Percentiles rank a stretch among this genome's conserved stretches.
phyloP scores from a whole-genome alignment of 306 rosid species.

The Trifolium fragiferum region DNA sequence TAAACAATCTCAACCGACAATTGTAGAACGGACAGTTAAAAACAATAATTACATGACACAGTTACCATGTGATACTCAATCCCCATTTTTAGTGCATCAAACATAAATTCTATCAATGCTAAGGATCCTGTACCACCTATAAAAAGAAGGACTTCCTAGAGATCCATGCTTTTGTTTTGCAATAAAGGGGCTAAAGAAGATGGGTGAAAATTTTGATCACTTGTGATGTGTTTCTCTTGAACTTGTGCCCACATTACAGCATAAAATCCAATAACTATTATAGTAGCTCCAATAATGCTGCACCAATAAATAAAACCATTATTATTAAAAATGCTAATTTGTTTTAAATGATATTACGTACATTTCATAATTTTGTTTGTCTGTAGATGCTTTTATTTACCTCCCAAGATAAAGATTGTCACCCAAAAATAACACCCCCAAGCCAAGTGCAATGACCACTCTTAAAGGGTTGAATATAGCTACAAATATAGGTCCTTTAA shows the following conservation, averaged over 20 bases:
- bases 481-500: constrained; percentile 57
- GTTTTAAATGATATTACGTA: too few species aligned
- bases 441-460: constrained; percentile 52
- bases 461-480: constrained; percentile 55
- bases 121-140: too few species aligned
- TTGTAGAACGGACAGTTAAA: too few species aligned
- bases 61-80: too few species aligned
- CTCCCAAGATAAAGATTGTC: constrained; percentile 58
- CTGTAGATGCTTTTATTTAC: constrained; percentile 22
- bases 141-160: too few species aligned
- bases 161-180: neutral
- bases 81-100: too few species aligned
- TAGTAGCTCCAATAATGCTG: constrained; percentile 51
- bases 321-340: neutral
- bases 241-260: constrained; percentile 56
- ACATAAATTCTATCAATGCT: too few species aligned
- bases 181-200: constrained; percentile 40
- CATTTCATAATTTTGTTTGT: neutral
- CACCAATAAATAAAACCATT: neutral
- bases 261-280: constrained; percentile 57
- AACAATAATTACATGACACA: too few species aligned
- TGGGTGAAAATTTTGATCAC: constrained; percentile 1
- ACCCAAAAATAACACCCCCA: constrained; percentile 58
- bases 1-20: too few species aligned
- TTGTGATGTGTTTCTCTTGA: constrained; percentile 42